Percentiles rank a stretch among this genome's conserved stretches.
Evolutionary conservation across 495 filamentous ascomycete species (phyloP).

Genomic region (Penicillium odoratum): DNA sequence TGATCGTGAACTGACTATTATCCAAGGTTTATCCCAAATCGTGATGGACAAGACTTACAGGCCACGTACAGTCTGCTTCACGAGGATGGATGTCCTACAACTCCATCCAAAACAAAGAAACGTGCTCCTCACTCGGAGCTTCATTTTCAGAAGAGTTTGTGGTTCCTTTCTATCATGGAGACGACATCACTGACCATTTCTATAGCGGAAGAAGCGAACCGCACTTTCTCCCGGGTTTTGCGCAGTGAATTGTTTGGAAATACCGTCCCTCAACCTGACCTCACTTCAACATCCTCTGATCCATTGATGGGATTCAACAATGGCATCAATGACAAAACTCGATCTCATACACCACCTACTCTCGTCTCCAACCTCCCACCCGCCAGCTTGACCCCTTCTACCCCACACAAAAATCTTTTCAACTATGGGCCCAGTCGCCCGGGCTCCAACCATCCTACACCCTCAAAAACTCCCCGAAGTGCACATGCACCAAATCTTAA

Average conservation of each 20-base stretch:
- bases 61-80: slow-evolving; percentile 88
- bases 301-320: slow-evolving; percentile 57
- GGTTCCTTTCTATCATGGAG: neutral
- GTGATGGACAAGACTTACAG: slow-evolving; percentile 88
- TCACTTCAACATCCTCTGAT: slow-evolving; percentile 65
- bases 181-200: slow-evolving; percentile 38
- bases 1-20: neutral
- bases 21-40: slow-evolving; percentile 87
- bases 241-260: slow-evolving; percentile 88
- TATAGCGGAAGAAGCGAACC: slow-evolving; percentile 88
- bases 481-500: slow-evolving; percentile 83
- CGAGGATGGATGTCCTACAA: slow-evolving; percentile 88
- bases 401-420: slow-evolving; percentile 96
- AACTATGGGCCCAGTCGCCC: slow-evolving; percentile 81
- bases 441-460: slow-evolving; percentile 74
- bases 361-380: slow-evolving; percentile 63
- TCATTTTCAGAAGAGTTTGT: slow-evolving; percentile 89
- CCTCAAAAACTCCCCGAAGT: slow-evolving; percentile 85
- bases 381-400: slow-evolving; percentile 79
- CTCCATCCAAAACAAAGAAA: slow-evolving; percentile 79
- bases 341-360: slow-evolving; percentile 79
- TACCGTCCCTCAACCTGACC: slow-evolving; percentile 78
- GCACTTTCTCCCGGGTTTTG: slow-evolving; percentile 84
- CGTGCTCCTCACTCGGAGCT: slow-evolving; percentile 87
- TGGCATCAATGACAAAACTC: slow-evolving; percentile 64